Percentiles rank a stretch among this genome's conserved stretches.
Evolutionary conservation across 2,329 filamentous ascomycete genomes (phyloP).

Genomic region (Hypoxylon sp.): DNA sequence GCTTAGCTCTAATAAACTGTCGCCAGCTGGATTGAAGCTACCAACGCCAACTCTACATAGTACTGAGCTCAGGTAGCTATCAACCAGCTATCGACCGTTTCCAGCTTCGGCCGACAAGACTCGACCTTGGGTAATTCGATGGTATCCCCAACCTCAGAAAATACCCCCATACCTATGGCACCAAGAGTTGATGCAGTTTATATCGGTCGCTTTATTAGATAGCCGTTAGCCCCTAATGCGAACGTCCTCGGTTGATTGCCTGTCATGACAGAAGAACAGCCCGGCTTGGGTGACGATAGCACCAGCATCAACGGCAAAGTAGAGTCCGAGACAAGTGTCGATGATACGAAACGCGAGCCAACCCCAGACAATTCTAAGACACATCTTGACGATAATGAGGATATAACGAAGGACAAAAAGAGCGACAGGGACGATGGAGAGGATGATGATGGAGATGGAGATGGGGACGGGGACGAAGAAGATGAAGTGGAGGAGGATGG

Average conservation of each 20-base stretch:
- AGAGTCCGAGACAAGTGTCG: not conserved
- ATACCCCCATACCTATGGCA: not conserved
- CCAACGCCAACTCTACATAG: constrained; percentile 10
- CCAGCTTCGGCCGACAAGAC: no score
- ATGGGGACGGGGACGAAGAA: constrained; percentile 56
- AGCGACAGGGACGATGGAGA: constrained; percentile 62
- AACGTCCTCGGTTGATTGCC: constrained; percentile 38
- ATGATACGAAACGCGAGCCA: constrained; percentile 28
- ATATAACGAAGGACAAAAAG: constrained; percentile 54
- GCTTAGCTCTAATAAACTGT: constrained; percentile 9
- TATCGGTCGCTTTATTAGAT: no score
- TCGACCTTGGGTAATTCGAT: constrained; percentile 4
- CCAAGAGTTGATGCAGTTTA: constrained; percentile 1
- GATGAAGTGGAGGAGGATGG: constrained; percentile 63
- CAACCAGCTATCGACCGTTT: constrained; percentile 6
- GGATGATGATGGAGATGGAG: constrained; percentile 52
- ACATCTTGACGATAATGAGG: constrained; percentile 42
- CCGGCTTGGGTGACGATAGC: constrained; percentile 45
- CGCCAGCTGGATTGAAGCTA: constrained; percentile 8
- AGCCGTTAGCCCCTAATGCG: constrained; percentile 38
- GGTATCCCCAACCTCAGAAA: constrained; percentile 2
- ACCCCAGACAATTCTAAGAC: constrained; percentile 16
- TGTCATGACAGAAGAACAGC: constrained; percentile 55
- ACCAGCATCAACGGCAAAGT: constrained; percentile 5
- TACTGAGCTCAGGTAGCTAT: constrained; percentile 5